Evolutionary conservation across 108 stramenopile species (phyloP).

Genomic region (Cylindrotheca closterium): DNA sequence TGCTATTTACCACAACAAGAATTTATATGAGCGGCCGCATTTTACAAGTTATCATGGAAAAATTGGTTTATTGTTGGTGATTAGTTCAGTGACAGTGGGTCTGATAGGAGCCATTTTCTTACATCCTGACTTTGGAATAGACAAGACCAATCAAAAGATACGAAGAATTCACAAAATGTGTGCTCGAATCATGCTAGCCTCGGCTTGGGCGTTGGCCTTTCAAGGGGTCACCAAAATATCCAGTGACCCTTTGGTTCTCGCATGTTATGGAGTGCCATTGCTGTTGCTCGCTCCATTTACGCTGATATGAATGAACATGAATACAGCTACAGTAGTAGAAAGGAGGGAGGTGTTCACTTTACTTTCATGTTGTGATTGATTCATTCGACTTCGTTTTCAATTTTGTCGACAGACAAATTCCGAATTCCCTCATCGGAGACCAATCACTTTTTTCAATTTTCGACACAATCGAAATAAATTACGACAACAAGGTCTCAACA

Average conservation of each 20-base stretch:
- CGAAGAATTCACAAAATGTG: conserved; percentile 64
- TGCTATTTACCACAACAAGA: conserved; percentile 77
- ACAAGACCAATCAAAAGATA: conserved; percentile 70
- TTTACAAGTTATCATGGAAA: conserved; percentile 58
- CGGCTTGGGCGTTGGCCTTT: conserved; percentile 61
- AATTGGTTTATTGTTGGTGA: conserved; percentile 49
- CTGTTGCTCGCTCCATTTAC: conserved; percentile 58
- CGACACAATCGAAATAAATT: neutral
- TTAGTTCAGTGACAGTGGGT: conserved; percentile 38
- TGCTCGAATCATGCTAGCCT: conserved; percentile 41
- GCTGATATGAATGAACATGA: conserved; percentile 37
- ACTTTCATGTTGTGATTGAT: neutral
- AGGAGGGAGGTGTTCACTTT: too few species aligned
- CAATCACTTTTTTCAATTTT: neutral
- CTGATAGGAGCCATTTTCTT: conserved; percentile 69
- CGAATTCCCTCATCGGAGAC: neutral
- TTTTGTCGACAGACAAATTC: too few species aligned
- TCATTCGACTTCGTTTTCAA: too few species aligned
- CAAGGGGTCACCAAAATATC: conserved; percentile 61
- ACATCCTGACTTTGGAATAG: conserved; percentile 84
- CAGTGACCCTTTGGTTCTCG: conserved; percentile 37
- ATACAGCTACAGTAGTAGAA: too few species aligned
- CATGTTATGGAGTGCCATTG: conserved; percentile 59
- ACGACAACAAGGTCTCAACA: too few species aligned
- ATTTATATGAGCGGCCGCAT: conserved; percentile 57